Conservation (phyloP, 1,284 basidiomycete genomes). For the Volvariella surrecta region DNA sequence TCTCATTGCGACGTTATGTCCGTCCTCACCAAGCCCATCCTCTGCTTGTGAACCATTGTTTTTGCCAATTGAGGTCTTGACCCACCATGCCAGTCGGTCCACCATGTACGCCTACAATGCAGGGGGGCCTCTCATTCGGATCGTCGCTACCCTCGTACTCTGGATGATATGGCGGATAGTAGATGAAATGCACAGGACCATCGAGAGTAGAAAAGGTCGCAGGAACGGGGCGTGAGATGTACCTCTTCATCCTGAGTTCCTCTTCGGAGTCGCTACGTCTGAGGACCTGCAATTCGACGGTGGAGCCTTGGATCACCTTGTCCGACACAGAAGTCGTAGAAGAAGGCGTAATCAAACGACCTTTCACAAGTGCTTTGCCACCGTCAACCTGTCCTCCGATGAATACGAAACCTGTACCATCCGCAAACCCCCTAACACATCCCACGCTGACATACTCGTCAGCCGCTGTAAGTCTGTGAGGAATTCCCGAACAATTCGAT, state of each 20-base stretch:
- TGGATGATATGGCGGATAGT: conserved; percentile 56
- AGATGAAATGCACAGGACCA: conserved; percentile 48
- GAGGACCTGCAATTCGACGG: no score
- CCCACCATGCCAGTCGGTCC: conserved; percentile 47
- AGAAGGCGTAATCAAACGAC: no score
- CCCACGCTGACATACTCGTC: no score
- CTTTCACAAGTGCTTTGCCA: neutral
- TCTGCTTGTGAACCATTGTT: conserved; percentile 59
- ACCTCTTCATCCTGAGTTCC: neutral
- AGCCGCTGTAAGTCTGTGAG: no score
- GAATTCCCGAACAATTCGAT: no score
- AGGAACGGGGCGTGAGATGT: conserved; percentile 36
- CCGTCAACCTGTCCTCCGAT: conserved; percentile 35
- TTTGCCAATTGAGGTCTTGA: conserved; percentile 41
- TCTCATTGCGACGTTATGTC: no score
- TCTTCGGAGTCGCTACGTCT: no score
- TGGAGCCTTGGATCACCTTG: no score
- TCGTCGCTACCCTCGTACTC: conserved; percentile 38
- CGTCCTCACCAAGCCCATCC: conserved; percentile 59
- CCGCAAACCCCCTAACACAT: no score
- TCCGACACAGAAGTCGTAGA: no score
- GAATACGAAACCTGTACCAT: conserved; percentile 26
- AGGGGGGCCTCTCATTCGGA: conserved; percentile 51
- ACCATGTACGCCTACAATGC: conserved; percentile 55
- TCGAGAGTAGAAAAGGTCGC: conserved; percentile 32